These are phyloP conservation scores for Forsythia viridissima DNA, from an alignment of 257 asterid genomes.

Conservation along the genomic window DNA sequence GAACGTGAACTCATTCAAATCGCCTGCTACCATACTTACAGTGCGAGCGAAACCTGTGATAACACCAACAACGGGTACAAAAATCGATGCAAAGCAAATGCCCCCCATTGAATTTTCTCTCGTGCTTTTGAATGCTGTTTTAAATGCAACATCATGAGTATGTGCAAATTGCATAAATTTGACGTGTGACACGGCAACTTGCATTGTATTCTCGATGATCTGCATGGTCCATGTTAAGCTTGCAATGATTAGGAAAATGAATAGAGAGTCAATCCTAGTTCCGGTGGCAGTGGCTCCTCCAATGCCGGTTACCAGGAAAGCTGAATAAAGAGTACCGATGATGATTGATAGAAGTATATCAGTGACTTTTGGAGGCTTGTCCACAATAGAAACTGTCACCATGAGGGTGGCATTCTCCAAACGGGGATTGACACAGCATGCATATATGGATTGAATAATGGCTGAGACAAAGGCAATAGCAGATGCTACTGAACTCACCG, in stretches of 20 bases:
- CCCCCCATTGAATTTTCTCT: constrained; percentile 47
- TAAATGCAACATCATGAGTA: constrained; percentile 43
- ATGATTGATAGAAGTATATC: constrained; percentile 31
- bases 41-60: constrained; percentile 48
- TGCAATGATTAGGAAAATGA: constrained; percentile 45
- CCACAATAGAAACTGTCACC: constrained; percentile 35
- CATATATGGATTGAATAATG: constrained; percentile 48
- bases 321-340: constrained; percentile 34
- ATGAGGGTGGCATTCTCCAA: constrained; percentile 35
- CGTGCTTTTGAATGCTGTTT: constrained; percentile 28
- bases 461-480: constrained; percentile 38
- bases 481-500: constrained; percentile 45
- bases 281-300: constrained; percentile 49
- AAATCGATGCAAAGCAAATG: constrained; percentile 52
- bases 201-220: constrained; percentile 42
- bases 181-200: constrained; percentile 53
- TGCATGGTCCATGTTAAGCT: constrained; percentile 59
- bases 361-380: constrained; percentile 42
- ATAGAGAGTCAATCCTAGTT: constrained; percentile 34
- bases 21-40: constrained; percentile 43
- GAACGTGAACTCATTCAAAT: constrained; percentile 64
- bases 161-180: constrained; percentile 49
- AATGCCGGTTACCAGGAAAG: constrained; percentile 45
- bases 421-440: constrained; percentile 59
- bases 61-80: constrained; percentile 42